A percentile compares a stretch with the other conserved stretches of the same genome.
phyloP scores from a whole-genome alignment of 352 stramenopile species.

The Pythium insidiosum region DNA sequence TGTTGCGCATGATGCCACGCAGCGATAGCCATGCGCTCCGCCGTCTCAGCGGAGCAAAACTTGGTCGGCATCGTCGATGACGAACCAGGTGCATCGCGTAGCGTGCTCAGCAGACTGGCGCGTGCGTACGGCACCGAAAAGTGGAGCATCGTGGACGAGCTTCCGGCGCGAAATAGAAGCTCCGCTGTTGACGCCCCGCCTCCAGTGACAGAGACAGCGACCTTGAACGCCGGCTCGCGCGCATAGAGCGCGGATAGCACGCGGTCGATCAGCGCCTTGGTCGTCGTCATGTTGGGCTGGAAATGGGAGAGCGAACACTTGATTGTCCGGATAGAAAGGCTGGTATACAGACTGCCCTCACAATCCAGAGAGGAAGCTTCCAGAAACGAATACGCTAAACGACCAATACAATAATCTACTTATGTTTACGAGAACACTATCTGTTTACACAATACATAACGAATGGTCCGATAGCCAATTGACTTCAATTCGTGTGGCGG shows the following conservation, averaged over 20 bases:
- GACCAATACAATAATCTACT: background rate
- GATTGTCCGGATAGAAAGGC: constrained; percentile 4
- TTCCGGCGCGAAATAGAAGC: constrained; percentile 42
- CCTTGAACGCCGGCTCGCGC: constrained; percentile 39
- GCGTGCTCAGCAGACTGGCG: constrained; percentile 29
- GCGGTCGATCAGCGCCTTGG: constrained; percentile 26
- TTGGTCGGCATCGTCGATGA: background rate
- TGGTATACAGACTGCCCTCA: constrained; percentile 1
- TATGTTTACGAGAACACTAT: no score
- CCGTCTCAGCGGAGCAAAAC: constrained; percentile 54
- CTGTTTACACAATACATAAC: no score
- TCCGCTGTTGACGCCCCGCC: constrained; percentile 35
- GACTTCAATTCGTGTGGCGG: no score
- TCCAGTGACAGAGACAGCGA: constrained; percentile 45
- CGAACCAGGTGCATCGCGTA: no score
- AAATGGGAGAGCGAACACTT: background rate
- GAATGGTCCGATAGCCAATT: no score
- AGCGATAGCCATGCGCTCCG: constrained; percentile 50
- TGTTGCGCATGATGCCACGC: constrained; percentile 38
- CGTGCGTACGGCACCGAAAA: constrained; percentile 63
- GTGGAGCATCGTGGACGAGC: constrained; percentile 65
- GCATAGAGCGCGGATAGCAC: constrained; percentile 49
- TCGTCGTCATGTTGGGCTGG: constrained; percentile 1
- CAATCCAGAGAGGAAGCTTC: constrained; percentile 6
- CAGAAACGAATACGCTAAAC: constrained; percentile 5